Base-by-base conservation (phyloP, 2,329 filamentous ascomycete species). In the Cladophialophora yegresii region DNA sequence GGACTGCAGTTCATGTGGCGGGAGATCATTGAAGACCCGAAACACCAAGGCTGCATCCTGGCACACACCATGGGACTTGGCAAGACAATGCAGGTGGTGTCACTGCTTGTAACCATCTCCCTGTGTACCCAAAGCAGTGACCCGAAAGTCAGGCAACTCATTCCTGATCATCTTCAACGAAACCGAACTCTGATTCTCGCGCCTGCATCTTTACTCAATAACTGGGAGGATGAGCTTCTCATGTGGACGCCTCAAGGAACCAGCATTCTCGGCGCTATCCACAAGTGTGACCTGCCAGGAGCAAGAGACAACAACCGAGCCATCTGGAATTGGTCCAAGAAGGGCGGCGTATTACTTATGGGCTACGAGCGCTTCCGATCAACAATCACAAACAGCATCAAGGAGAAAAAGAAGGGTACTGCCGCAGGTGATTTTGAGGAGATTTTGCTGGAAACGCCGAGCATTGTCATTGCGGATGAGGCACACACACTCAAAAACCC, bases 31-130 rank as follows among this genome's bases (percentile, higher is more conserved):
- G 82, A 83, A 33, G 83, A 87, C 61, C 78, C 82, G 3, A 78
- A 80, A 4, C 82, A 83, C 20, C 87, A 92, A 75, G 92, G 92
- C 2, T 96, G 91, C 73, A 82, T 96, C 12, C 81, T 96, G 22
- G 90, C 92, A 5, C 92, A 96, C 74, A 91, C 90, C 0, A 96
- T 96, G 92, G 93, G 93, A 1, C 78, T 96, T 2, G 92, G 92
- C 16, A 97, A 96, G 78, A 96, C 92, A 0, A 92, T 96, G 88
- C 92, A 96, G 78, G 85, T 92, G 5, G 91, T 96, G 64, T 90
- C 91, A 0, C 79, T 96, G n/a, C 83, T 97, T 5, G 83, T 90
- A 16, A 87, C 90, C 0, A 84, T 96, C 66, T 82, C 87, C 4
- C 84, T 90, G 69, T 85, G 91, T 2, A 82, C 86, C 3, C 73